These are phyloP conservation scores for Coniophora puteana DNA, from an alignment of 1,284 basidiomycete species.

Conservation along the genomic window DNA sequence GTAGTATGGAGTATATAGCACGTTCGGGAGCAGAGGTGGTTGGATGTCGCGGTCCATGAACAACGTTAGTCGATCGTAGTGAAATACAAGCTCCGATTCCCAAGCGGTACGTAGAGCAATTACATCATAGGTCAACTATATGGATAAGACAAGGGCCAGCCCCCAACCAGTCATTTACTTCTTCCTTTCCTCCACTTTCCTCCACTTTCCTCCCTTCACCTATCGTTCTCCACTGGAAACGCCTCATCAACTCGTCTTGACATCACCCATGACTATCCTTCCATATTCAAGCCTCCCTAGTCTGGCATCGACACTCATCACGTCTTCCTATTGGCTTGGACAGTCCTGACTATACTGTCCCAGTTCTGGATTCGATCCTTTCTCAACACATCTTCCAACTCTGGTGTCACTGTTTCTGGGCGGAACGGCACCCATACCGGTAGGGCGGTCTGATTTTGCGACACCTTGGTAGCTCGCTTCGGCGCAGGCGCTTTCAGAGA, in stretches of 20 bases:
- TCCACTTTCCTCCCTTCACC: no score
- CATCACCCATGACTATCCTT: no score
- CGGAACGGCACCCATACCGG: conserved; percentile 55
- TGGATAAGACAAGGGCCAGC: not conserved
- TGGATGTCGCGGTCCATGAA: no score
- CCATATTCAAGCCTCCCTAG: no score
- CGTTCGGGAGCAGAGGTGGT: no score
- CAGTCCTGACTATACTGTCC: not conserved
- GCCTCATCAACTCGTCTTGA: no score
- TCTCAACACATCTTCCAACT: conserved; percentile 50
- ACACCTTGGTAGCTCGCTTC: conserved; percentile 6
- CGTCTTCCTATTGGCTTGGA: not conserved
- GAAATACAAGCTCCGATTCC: no score
- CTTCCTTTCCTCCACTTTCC: no score
- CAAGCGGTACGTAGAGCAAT: no score
- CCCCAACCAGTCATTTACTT: not conserved
- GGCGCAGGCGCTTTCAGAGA: conserved; percentile 12
- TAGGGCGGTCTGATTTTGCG: conserved; percentile 17
- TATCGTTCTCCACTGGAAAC: no score
- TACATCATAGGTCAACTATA: not conserved
- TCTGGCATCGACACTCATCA: not conserved
- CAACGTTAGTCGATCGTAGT: no score
- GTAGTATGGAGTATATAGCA: conserved; percentile 31
- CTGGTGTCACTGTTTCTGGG: conserved; percentile 52
- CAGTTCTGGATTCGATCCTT: conserved; percentile 28